Conservation (phyloP, 176 grass and related monocot species). For the Tillandsia leiboldiana region DNA sequence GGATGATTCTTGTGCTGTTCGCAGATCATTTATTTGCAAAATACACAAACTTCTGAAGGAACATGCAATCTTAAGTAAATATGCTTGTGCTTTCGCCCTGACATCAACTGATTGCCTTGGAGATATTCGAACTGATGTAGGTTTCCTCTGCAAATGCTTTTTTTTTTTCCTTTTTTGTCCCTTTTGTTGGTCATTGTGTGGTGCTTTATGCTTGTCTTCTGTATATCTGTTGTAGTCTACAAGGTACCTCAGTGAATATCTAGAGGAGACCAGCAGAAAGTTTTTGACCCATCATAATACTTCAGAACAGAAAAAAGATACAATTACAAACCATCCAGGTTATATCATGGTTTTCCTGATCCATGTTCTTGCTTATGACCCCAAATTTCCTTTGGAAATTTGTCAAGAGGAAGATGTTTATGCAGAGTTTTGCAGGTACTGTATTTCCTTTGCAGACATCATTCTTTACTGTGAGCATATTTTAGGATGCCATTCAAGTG, state of each 20-base stretch:
- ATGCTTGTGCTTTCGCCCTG: constrained; percentile 87
- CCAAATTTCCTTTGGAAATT: constrained; percentile 36
- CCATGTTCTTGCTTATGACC: constrained; percentile 58
- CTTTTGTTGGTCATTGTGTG: background rate
- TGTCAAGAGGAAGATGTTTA: constrained; percentile 44
- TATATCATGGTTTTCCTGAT: constrained; percentile 88
- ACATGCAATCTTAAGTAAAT: constrained; percentile 57
- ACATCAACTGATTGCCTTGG: constrained; percentile 51
- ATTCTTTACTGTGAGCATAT: background rate
- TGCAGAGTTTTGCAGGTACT: constrained; percentile 59
- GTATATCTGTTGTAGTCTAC: constrained; percentile 33
- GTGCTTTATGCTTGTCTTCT: background rate
- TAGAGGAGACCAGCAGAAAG: constrained; percentile 45
- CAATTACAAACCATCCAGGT: constrained; percentile 47
- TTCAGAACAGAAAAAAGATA: constrained; percentile 24
- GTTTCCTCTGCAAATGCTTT: constrained; percentile 20
- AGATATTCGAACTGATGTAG: constrained; percentile 73
- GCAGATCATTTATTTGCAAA: constrained; percentile 61
- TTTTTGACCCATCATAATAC: constrained; percentile 33
- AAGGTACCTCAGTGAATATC: constrained; percentile 58
- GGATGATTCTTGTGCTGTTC: constrained; percentile 70
- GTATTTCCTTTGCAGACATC: constrained; percentile 7
- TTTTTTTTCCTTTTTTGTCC: constrained; percentile 1
- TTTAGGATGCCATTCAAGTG: background rate
- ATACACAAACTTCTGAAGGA: constrained; percentile 59